These are phyloP conservation scores for Termitomyces sp. DNA, from an alignment of 768 basidiomycete genomes.

Conservation along the genomic window DNA sequence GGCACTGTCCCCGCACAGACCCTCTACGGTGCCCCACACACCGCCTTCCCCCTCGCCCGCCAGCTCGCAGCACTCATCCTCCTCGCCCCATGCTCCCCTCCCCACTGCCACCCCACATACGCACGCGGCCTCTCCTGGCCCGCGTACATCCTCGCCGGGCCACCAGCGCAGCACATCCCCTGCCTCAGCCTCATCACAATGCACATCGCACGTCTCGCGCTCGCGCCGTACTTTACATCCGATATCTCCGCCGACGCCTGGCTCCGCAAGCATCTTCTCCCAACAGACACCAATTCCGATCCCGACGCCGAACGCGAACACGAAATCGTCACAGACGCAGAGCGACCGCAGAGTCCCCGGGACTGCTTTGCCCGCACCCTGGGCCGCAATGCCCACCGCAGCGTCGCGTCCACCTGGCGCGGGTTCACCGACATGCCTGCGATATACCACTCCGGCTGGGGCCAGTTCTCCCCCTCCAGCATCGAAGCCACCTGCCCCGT, in stretches of 20 bases:
- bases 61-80: slow-evolving; percentile 44
- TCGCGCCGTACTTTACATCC: slow-evolving; percentile 31
- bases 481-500: slow-evolving; percentile 44
- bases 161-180: slow-evolving; percentile 36
- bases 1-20: slow-evolving; percentile 54
- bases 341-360: slow-evolving; percentile 28
- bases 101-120: slow-evolving; percentile 40
- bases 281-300: neutral
- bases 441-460: slow-evolving; percentile 49
- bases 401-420: slow-evolving; percentile 45
- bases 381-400: slow-evolving; percentile 37
- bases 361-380: slow-evolving; percentile 37
- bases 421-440: slow-evolving; percentile 41
- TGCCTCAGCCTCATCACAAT: slow-evolving; percentile 27
- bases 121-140: slow-evolving; percentile 38
- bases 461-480: slow-evolving; percentile 31
- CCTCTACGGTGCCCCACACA: slow-evolving; percentile 45
- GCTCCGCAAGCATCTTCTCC: slow-evolving; percentile 24
- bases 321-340: slow-evolving; percentile 22
- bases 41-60: slow-evolving; percentile 44
- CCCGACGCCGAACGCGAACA: slow-evolving; percentile 15
- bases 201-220: slow-evolving; percentile 23
- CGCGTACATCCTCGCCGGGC: slow-evolving; percentile 43
- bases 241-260: slow-evolving; percentile 36
- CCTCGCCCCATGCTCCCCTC: slow-evolving; percentile 40